Base-by-base conservation (phyloP, 2,329 filamentous ascomycete species). In the Trichoderma sp. region DNA sequence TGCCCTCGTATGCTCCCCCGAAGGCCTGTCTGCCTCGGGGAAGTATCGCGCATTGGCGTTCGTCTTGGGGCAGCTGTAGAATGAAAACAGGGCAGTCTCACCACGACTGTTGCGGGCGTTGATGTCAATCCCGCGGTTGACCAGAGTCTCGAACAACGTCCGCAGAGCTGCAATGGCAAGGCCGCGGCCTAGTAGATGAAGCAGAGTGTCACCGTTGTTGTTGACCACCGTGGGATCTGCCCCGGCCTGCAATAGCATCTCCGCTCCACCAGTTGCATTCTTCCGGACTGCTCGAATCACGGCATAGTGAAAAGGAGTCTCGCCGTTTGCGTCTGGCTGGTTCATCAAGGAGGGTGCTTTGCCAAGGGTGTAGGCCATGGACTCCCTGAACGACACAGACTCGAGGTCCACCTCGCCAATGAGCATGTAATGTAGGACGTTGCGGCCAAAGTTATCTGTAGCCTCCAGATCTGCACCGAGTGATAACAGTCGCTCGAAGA, bases 231-330 rank as follows among this genome's bases (percentile, higher is more conserved):
- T 65, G 4, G 55, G 54, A 54, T 74, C 68, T 3, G 72, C 72
- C 7, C 73, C 72, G 1, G 61, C 63, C 24, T 55, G 59, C 15
- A 75, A 51, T 0, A 74, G 65, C 2, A 64, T 7, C 5, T 67
- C 30, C n/a, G 63, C 66, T 7, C 48, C 17, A 1, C 17, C 17
- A 17, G 15, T 2, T 3, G 17, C n/a, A 7, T 56, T 28, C 7
- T 19, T 30, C 2, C 39, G 5, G 2, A 19, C 21, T 1, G 58
- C 64, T 15, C 48, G 66, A 2, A 10, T 7, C 14, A 65, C 28
- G 9, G 70, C 72, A 34, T 68, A 66, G 41, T 73, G 69, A 15
- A 74, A 47, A 1, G 73, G 72, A 30, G 73, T 75, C 19, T 69
- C 68, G 1, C 74, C 72, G 5, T 67, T 34, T 7, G 21, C 52